phyloP scores from a whole-genome alignment of 2,329 filamentous ascomycete species.

The Cladosporium sp. region DNA sequence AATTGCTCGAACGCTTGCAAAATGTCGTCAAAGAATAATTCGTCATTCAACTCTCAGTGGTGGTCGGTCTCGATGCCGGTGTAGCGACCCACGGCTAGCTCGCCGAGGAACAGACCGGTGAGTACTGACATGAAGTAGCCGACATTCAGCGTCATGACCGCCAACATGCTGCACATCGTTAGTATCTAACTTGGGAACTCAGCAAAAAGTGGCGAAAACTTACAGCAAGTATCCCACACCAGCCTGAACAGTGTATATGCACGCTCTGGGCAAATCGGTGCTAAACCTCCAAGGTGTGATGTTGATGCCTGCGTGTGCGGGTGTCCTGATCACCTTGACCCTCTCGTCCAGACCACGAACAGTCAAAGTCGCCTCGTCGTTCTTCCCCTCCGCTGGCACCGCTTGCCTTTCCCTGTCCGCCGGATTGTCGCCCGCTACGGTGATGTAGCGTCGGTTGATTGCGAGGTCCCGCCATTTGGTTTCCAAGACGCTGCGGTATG shows the following conservation, averaged over 20 bases:
- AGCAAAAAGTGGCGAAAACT: conserved; percentile 37
- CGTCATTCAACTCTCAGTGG: conserved; percentile 17
- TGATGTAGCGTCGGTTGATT: conserved; percentile 69
- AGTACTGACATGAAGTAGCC: conserved; percentile 81
- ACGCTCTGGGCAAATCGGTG: conserved; percentile 69
- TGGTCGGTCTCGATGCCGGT: conserved; percentile 42
- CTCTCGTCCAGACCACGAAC: conserved; percentile 77
- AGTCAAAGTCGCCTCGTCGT: conserved; percentile 62
- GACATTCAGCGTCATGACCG: conserved; percentile 84
- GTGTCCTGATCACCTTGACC: conserved; percentile 64
- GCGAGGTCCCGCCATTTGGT: conserved; percentile 68
- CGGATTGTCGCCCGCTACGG: conserved; percentile 57
- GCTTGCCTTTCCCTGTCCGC: conserved; percentile 42
- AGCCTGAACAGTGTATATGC: conserved; percentile 65
- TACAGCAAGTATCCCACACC: conserved; percentile 82
- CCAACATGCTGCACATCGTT: conserved; percentile 66
- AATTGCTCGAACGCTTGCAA: conserved; percentile 8
- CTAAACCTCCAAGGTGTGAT: conserved; percentile 73
- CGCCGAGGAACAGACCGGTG: conserved; percentile 76
- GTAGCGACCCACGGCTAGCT: conserved; percentile 72
- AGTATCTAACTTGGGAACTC: conserved; percentile 8
- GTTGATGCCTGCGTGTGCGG: conserved; percentile 42
- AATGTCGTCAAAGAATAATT: neutral
- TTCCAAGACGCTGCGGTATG: conserved; percentile 58
- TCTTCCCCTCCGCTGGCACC: conserved; percentile 37